Base-by-base conservation (phyloP, 2,329 filamentous ascomycete species). In the Fusarium chaquense region DNA sequence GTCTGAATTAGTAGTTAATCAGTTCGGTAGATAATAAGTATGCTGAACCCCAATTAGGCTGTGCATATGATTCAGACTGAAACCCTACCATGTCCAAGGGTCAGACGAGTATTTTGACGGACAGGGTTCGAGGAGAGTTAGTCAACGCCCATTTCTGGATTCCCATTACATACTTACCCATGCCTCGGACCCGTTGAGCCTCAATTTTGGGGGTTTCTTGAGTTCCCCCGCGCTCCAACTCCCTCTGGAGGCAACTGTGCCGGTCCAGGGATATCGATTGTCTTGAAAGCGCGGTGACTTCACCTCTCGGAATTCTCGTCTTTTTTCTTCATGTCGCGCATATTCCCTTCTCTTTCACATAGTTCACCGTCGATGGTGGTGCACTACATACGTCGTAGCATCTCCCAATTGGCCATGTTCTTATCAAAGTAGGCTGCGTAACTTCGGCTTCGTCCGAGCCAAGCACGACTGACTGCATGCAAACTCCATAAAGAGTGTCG, bases 201-300 rank as follows among this genome's bases (percentile, higher is more conserved):
- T 70, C 67, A 62, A 56, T 64, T 70, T 67, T 69, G 46, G 54
- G 67, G 67, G 67, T 55, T 33, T 56, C 38, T 13, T 35, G 18
- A 60, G 38, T 40, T 26, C 50, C 67, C 67, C 62, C 57, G 61
- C 62, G 55, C 46, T 54, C 22, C n/a, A 13, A 8, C 11, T 46
- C 13, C 30, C 36, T 49, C 32, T 20, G 33, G 24, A 26, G n/a
- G 24, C 6, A 55, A 33, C 26, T 41, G 11, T n/a, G 35, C 11
- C 35, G 11, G 16, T 41, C 36, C 35, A 11, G 20, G 22, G 9
- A 26, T 26, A 20, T 15, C n/a, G 36, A 38, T 36, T 49, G 33
- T 28, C 24, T 38, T 20, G n/a, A 28, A 36, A 26, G 32, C 33
- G 22, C 16, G 9, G 24, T 12, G n/a, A 26, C 13, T 40, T 28